Percentiles rank a stretch among this genome's conserved stretches.
These are phyloP conservation scores for Corchorus olitorius DNA, from an alignment of 345 rosid species.

Conservation along the genomic window DNA sequence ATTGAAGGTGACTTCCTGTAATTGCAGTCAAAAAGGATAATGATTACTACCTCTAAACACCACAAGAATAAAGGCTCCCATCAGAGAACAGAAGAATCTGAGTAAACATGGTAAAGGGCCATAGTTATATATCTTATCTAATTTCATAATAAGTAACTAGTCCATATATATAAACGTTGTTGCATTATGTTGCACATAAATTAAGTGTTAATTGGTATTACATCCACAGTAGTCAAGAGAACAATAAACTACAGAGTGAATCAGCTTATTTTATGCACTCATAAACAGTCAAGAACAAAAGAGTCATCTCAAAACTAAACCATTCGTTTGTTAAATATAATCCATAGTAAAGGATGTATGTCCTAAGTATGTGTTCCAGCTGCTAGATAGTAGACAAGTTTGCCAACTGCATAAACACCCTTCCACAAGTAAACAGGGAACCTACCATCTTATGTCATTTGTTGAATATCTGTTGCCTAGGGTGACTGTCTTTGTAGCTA, in stretches of 20 bases:
- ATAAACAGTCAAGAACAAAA: neutral
- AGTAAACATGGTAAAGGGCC: neutral
- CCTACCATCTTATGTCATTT: conserved; percentile 49
- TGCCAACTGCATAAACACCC: conserved; percentile 2
- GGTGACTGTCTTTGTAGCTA: conserved; percentile 59
- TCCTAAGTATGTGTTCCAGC: neutral
- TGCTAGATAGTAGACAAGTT: neutral
- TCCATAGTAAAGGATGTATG: neutral
- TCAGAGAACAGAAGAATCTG: neutral
- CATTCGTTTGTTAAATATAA: neutral
- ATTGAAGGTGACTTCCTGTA: conserved; percentile 34
- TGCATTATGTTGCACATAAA: neutral
- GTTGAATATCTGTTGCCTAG: conserved; percentile 40
- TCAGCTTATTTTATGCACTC: neutral
- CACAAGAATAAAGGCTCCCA: conserved; percentile 19
- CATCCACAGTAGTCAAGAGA: neutral
- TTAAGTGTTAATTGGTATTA: neutral
- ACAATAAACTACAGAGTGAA: neutral
- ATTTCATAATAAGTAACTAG: neutral
- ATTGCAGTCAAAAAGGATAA: conserved; percentile 32
- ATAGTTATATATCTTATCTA: neutral
- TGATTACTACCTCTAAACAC: conserved; percentile 7
- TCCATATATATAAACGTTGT: neutral
- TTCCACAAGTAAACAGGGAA: conserved; percentile 14
- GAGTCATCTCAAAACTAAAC: neutral